Percentiles rank a stretch among this genome's conserved stretches.
Evolutionary conservation across 352 stramenopile species (phyloP).

Genomic region (Thalassiosira mediterranea): DNA sequence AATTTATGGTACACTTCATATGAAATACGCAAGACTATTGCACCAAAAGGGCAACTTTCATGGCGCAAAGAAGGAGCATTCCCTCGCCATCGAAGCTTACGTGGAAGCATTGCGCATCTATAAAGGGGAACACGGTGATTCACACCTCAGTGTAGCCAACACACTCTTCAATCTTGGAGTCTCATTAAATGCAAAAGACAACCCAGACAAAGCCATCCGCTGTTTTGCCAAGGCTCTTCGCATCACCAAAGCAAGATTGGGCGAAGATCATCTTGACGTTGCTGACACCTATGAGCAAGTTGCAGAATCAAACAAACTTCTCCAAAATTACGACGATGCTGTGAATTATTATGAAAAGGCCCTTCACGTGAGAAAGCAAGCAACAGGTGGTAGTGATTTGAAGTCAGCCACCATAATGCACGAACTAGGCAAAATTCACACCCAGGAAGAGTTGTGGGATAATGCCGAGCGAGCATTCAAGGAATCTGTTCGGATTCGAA

Average conservation of each 20-base stretch:
- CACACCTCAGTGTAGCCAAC: slow-evolving; percentile 66
- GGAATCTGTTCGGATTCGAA: slow-evolving; percentile 63
- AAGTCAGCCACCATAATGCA: slow-evolving; percentile 67
- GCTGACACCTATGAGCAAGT: slow-evolving; percentile 70
- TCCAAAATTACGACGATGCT: slow-evolving; percentile 50
- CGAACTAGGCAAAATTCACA: slow-evolving; percentile 61
- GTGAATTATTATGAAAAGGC: slow-evolving; percentile 66
- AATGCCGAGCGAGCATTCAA: slow-evolving; percentile 65
- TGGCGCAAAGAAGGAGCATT: slow-evolving; percentile 51
- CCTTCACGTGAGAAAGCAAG: slow-evolving; percentile 56
- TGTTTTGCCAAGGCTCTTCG: slow-evolving; percentile 64
- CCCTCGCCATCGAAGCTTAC: slow-evolving; percentile 66
- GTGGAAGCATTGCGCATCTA: slow-evolving; percentile 65
- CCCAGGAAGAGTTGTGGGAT: slow-evolving; percentile 40
- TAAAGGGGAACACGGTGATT: slow-evolving; percentile 58
- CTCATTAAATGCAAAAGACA: slow-evolving; percentile 70
- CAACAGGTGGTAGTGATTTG: slow-evolving; percentile 48
- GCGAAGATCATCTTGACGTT: slow-evolving; percentile 69
- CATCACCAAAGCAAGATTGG: slow-evolving; percentile 62
- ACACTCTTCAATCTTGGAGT: slow-evolving; percentile 69
- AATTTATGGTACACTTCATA: slow-evolving; percentile 47
- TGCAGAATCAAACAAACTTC: slow-evolving; percentile 55
- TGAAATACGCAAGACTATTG: slow-evolving; percentile 63
- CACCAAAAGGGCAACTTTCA: slow-evolving; percentile 61
- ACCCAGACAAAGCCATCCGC: slow-evolving; percentile 63